Conservation (phyloP, 164 flowering plant genomes). For the Aristolochia fimbriata region DNA sequence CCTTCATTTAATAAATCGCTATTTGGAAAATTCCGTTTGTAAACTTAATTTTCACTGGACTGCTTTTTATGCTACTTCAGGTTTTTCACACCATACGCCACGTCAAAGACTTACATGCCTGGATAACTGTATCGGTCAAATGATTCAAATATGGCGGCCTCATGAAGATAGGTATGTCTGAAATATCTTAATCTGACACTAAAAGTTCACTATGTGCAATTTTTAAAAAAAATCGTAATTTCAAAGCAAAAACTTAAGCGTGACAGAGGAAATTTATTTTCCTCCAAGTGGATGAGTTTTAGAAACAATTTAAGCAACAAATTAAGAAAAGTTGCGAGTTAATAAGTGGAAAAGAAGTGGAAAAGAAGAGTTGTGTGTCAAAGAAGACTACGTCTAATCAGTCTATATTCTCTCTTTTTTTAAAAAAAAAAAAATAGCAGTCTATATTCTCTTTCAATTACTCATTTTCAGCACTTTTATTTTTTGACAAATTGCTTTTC, state of each 20-base stretch:
- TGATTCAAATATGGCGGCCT: slow-evolving; percentile 29
- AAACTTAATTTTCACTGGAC: no score
- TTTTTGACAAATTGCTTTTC: no score
- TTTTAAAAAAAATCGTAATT: no score
- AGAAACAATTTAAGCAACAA: background rate
- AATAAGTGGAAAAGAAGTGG: background rate
- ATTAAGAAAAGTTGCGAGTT: background rate
- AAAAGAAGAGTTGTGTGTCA: background rate
- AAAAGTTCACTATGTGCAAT: no score
- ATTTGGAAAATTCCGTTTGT: background rate
- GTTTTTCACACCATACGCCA: slow-evolving; percentile 8
- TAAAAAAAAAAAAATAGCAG: no score
- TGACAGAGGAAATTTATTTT: background rate
- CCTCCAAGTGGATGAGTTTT: background rate
- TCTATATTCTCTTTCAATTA: no score
- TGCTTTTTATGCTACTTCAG: slow-evolving; percentile 15
- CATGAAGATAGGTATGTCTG: slow-evolving; percentile 27
- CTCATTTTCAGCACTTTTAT: no score
- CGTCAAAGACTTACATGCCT: slow-evolving; percentile 9
- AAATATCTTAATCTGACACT: background rate
- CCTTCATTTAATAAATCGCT: no score
- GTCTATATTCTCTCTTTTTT: background rate
- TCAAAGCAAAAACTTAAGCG: background rate
- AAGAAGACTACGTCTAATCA: background rate
- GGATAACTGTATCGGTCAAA: slow-evolving; percentile 43